phyloP scores from a whole-genome alignment of 495 filamentous ascomycete species.

The Penicillium cinerascens region DNA sequence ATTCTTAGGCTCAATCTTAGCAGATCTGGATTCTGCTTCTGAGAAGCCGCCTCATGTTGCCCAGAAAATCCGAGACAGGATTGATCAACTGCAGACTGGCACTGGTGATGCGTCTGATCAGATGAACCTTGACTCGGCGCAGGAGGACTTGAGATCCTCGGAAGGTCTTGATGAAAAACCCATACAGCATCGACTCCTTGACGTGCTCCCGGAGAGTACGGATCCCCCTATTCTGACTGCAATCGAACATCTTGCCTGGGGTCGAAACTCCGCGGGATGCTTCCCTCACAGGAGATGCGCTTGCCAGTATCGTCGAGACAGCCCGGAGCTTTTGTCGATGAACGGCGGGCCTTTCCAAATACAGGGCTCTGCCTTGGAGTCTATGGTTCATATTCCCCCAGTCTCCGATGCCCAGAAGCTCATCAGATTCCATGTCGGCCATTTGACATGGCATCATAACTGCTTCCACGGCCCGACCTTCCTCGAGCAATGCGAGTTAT shows the following conservation, averaged over 20 bases:
- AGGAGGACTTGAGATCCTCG: conserved; percentile 1
- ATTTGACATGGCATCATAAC: conserved; percentile 32
- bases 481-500: conserved; percentile 28
- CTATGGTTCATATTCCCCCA: conserved; percentile 5
- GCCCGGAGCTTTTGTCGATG: conserved; percentile 8
- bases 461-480: conserved; percentile 28
- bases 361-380: conserved; percentile 10
- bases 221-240: conserved; percentile 28
- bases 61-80: conserved; percentile 18
- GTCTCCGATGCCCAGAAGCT: conserved; percentile 22
- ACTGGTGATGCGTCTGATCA: conserved; percentile 1
- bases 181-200: conserved; percentile 3
- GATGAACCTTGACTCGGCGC: not conserved
- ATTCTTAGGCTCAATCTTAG: conserved; percentile 24
- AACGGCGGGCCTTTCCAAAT: conserved; percentile 16
- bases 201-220: conserved; percentile 12
- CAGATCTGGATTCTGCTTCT: conserved; percentile 18
- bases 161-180: conserved; percentile 6
- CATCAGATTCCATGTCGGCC: conserved; percentile 25
- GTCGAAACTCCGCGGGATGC: conserved; percentile 29
- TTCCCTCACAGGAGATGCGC: conserved; percentile 28
- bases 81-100: conserved; percentile 22
- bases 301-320: conserved; percentile 28
- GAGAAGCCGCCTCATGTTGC: conserved; percentile 5
- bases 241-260: conserved; percentile 35